Percentiles rank a stretch among this genome's conserved stretches.
Conservation (phyloP, 192 early-diverging fungal genomes). For the Backusella australiensis region DNA sequence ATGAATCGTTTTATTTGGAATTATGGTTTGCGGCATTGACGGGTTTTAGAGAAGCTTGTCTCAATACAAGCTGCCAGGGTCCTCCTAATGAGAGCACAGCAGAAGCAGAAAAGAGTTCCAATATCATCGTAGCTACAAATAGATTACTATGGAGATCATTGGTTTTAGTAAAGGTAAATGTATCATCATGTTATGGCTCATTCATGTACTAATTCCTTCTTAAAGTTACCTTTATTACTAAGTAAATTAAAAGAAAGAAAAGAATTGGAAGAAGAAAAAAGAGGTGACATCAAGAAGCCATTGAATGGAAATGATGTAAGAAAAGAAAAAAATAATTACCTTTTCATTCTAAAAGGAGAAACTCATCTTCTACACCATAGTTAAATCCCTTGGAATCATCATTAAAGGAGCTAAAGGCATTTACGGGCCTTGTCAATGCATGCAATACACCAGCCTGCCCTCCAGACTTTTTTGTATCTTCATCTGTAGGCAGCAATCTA, state of each 20-base stretch:
- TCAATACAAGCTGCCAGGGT: slow-evolving; percentile 23
- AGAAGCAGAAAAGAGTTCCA: slow-evolving; percentile 6
- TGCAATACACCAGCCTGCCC: slow-evolving; percentile 29
- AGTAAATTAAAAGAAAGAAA: slow-evolving; percentile 22
- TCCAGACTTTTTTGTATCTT: slow-evolving; percentile 19
- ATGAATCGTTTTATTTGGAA: slow-evolving; percentile 43
- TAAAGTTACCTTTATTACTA: slow-evolving; percentile 12
- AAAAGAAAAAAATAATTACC: not conserved
- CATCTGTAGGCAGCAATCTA: not conserved
- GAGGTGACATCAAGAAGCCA: not conserved
- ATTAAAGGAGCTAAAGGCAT: slow-evolving; percentile 27
- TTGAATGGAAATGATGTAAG: slow-evolving; percentile 18
- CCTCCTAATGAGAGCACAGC: not conserved
- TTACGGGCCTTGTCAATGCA: slow-evolving; percentile 35
- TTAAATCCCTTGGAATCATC: slow-evolving; percentile 35
- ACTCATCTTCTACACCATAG: slow-evolving; percentile 2
- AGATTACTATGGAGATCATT: slow-evolving; percentile 31
- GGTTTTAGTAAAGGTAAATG: slow-evolving; percentile 35
- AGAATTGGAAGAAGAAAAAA: not conserved
- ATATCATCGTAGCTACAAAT: slow-evolving; percentile 16
- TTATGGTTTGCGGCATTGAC: slow-evolving; percentile 41
- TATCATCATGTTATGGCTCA: not conserved
- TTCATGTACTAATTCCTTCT: not conserved
- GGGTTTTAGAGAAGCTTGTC: slow-evolving; percentile 39
- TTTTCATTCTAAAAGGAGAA: not conserved